Evolutionary conservation across 495 filamentous ascomycete species (phyloP).

Genomic region (Bacidia rubella): DNA sequence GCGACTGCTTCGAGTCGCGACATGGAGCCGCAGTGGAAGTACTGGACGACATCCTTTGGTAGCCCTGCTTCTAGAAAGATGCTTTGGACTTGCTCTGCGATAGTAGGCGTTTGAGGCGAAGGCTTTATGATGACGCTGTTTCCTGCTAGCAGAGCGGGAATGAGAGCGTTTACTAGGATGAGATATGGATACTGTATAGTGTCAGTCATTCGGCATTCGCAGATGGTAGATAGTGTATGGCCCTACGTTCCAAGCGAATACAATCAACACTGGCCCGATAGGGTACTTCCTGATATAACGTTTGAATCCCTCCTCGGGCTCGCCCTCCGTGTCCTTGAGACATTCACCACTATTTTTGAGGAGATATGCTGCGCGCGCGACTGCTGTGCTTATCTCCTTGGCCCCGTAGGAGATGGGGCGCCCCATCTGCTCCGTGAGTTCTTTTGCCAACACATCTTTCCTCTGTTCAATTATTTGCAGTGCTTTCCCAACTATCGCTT

Average conservation of each 20-base stretch:
- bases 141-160: conserved; percentile 75
- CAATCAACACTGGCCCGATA: conserved; percentile 67
- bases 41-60: conserved; percentile 69
- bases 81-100: conserved; percentile 65
- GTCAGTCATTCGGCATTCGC: neutral
- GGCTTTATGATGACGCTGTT: conserved; percentile 88
- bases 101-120: conserved; percentile 83
- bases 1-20: conserved; percentile 57
- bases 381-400: conserved; percentile 69
- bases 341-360: conserved; percentile 53
- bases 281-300: conserved; percentile 77
- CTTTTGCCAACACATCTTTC: conserved; percentile 67
- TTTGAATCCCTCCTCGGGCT: conserved; percentile 73
- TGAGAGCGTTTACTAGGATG: conserved; percentile 77
- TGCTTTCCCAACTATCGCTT: conserved; percentile 65
- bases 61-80: conserved; percentile 68
- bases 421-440: conserved; percentile 90
- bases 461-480: conserved; percentile 50
- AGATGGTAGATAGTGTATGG: neutral
- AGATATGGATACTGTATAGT: conserved; percentile 70
- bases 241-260: conserved; percentile 85
- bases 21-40: conserved; percentile 72
- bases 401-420: conserved; percentile 73
- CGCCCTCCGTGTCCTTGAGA: conserved; percentile 55
- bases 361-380: conserved; percentile 67